A percentile compares a stretch with the other conserved stretches of the same genome.
Conservation (phyloP, 176 grass and related monocot genomes). For the Otatea glauca region DNA sequence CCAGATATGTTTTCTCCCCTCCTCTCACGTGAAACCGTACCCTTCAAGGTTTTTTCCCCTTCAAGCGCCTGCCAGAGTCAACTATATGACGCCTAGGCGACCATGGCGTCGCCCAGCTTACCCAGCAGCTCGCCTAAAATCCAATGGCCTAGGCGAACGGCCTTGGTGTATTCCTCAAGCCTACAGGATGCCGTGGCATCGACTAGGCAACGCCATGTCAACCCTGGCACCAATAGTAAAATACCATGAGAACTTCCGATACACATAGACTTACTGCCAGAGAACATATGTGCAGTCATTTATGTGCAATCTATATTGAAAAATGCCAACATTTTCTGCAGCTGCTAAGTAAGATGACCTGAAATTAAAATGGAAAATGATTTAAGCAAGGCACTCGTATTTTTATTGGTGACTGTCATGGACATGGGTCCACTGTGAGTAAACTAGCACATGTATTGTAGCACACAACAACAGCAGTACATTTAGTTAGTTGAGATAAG, state of each 20-base stretch:
- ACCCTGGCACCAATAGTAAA: neutral
- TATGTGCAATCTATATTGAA: neutral
- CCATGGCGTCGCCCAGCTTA: too few species aligned
- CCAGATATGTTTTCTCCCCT: too few species aligned
- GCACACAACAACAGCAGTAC: neutral
- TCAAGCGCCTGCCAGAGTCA: too few species aligned
- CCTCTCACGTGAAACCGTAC: too few species aligned
- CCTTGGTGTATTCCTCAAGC: too few species aligned
- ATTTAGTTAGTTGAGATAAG: neutral
- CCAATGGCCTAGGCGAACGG: too few species aligned
- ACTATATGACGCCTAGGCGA: too few species aligned
- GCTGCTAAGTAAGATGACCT: constrained; percentile 8
- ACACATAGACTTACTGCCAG: neutral
- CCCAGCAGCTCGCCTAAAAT: too few species aligned
- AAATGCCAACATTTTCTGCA: neutral
- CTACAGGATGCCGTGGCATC: too few species aligned
- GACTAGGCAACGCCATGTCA: too few species aligned
- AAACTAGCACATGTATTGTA: neutral
- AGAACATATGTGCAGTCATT: neutral
- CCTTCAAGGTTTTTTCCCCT: too few species aligned
- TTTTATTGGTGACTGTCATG: neutral
- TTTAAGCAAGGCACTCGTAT: neutral
- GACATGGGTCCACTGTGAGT: neutral
- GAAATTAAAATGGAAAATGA: neutral
- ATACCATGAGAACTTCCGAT: neutral